Percentiles rank a stretch among this genome's conserved stretches.
These are phyloP conservation scores for Tylopilus sp. DNA, from an alignment of 768 basidiomycete species.

Conservation along the genomic window DNA sequence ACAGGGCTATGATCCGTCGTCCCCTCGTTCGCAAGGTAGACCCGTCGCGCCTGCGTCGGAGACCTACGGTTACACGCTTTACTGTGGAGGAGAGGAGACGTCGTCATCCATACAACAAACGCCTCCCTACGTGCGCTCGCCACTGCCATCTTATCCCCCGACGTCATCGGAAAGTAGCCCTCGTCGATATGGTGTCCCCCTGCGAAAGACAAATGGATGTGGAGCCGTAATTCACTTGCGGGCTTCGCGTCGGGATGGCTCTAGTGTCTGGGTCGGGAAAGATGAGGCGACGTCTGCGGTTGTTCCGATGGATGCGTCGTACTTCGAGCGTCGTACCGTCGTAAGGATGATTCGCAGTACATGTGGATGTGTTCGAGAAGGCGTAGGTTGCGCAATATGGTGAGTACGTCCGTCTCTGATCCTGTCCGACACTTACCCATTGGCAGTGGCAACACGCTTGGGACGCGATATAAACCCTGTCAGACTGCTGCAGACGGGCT, in stretches of 20 bases:
- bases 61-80: conserved; percentile 35
- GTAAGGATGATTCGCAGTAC: conserved; percentile 50
- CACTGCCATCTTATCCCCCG: conserved; percentile 35
- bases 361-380: conserved; percentile 67
- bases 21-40: conserved; percentile 22
- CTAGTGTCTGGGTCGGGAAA: conserved; percentile 58
- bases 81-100: conserved; percentile 34
- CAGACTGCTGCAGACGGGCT: conserved; percentile 51
- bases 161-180: conserved; percentile 20
- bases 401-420: conserved; percentile 21
- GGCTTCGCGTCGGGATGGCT: conserved; percentile 50
- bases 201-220: conserved; percentile 49
- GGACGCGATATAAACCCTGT: conserved; percentile 60
- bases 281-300: conserved; percentile 50
- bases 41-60: conserved; percentile 16
- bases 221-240: conserved; percentile 57
- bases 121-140: conserved; percentile 32
- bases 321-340: conserved; percentile 51
- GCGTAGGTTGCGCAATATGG: conserved; percentile 64
- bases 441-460: conserved; percentile 61
- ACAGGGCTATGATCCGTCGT: conserved; percentile 30
- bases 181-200: conserved; percentile 4
- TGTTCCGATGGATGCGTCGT: conserved; percentile 51
- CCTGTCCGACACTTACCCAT: conserved; percentile 8
- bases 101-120: conserved; percentile 5